phyloP scores from a whole-genome alignment of 2,329 filamentous ascomycete genomes.

The Fusarium luffae region DNA sequence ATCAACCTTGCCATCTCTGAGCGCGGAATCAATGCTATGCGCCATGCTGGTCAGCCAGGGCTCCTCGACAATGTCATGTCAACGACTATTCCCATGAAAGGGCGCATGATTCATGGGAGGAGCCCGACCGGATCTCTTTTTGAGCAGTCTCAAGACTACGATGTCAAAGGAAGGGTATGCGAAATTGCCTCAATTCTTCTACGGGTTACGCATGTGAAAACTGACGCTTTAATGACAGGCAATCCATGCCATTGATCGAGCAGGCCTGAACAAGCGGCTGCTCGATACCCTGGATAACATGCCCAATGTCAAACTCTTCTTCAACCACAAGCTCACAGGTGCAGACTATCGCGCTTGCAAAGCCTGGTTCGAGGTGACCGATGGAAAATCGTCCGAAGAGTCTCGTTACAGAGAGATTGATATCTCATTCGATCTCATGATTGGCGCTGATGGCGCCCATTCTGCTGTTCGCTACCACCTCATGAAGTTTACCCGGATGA shows the following conservation, averaged over 20 bases:
- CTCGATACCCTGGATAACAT: slow-evolving; percentile 85
- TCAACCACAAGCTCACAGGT: slow-evolving; percentile 92
- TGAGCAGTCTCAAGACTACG: slow-evolving; percentile 89
- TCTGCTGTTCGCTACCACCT: slow-evolving; percentile 90
- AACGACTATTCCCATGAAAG: slow-evolving; percentile 90
- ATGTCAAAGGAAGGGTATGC: slow-evolving; percentile 83
- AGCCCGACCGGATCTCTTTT: slow-evolving; percentile 73
- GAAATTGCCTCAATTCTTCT: slow-evolving; percentile 34
- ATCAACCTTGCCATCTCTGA: slow-evolving; percentile 97
- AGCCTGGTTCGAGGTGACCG: slow-evolving; percentile 84
- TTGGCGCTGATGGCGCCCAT: slow-evolving; percentile 95
- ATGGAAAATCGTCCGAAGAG: slow-evolving; percentile 49
- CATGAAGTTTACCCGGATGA: slow-evolving; percentile 93
- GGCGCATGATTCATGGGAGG: slow-evolving; percentile 92
- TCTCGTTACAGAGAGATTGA: slow-evolving; percentile 77
- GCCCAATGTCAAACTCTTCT: slow-evolving; percentile 91
- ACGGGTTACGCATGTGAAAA: not conserved
- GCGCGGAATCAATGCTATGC: slow-evolving; percentile 89
- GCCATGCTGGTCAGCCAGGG: slow-evolving; percentile 71
- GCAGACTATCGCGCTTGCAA: slow-evolving; percentile 83
- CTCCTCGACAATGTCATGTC: slow-evolving; percentile 79
- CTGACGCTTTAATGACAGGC: slow-evolving; percentile 61
- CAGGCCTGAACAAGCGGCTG: slow-evolving; percentile 82
- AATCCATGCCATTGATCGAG: slow-evolving; percentile 88
- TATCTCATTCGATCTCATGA: slow-evolving; percentile 88